phyloP scores from a whole-genome alignment of 2,329 filamentous ascomycete genomes.

The Alternaria atra region DNA sequence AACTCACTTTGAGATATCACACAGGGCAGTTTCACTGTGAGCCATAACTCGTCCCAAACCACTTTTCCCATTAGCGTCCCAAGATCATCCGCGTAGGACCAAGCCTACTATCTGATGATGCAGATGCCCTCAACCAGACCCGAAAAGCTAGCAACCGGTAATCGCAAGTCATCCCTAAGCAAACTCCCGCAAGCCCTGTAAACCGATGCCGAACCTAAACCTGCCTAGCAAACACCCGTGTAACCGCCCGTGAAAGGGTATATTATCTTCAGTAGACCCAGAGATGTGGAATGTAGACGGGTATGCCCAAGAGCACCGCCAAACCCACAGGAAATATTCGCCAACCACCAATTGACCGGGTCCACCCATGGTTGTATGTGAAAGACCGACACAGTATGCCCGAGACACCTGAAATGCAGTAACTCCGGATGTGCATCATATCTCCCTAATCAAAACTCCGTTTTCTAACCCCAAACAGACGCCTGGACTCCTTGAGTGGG shows the following conservation, averaged over 20 bases:
- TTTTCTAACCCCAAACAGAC: constrained; percentile 85
- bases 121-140: constrained; percentile 29
- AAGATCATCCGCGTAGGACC: constrained; percentile 30
- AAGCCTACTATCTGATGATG: constrained; percentile 22
- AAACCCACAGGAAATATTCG: constrained; percentile 46
- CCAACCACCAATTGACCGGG: constrained; percentile 34
- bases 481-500: constrained; percentile 79
- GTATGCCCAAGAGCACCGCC: constrained; percentile 40
- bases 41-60: constrained; percentile 19
- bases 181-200: constrained; percentile 37
- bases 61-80: constrained; percentile 44
- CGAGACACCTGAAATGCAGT: constrained; percentile 55
- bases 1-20: neutral
- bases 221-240: constrained; percentile 43
- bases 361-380: constrained; percentile 41
- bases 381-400: constrained; percentile 52
- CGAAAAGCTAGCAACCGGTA: constrained; percentile 24
- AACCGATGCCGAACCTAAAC: constrained; percentile 33
- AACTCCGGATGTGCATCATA: constrained; percentile 54
- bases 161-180: constrained; percentile 29
- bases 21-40: neutral
- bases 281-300: constrained; percentile 47
- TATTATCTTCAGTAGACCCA: constrained; percentile 41
- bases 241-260: constrained; percentile 41
- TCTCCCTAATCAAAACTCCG: constrained; percentile 47